Conservation (phyloP, 2,329 filamentous ascomycete genomes). For the Hortaea werneckii region DNA sequence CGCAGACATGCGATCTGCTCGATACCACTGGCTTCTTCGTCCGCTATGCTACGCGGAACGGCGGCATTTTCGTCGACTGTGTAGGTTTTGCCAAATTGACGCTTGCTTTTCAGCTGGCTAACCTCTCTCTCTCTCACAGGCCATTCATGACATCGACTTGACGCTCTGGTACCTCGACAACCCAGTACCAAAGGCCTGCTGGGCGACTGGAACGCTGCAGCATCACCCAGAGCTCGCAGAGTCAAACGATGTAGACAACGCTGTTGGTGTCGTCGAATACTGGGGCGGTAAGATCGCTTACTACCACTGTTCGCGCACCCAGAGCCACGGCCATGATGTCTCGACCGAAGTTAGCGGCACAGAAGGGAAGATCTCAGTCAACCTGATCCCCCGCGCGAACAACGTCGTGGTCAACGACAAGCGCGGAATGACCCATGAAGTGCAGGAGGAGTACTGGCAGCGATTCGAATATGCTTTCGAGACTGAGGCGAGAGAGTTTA, state of each 20-base stretch:
- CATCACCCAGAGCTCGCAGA: slow-evolving; percentile 30
- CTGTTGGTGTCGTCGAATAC: slow-evolving; percentile 36
- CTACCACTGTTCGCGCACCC: slow-evolving; percentile 35
- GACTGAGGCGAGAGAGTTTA: slow-evolving; percentile 32
- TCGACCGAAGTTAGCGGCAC: slow-evolving; percentile 35
- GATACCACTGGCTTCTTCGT: slow-evolving; percentile 34
- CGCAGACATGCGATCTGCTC: slow-evolving; percentile 33
- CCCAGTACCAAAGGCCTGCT: slow-evolving; percentile 25
- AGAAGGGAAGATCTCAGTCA: slow-evolving; percentile 28
- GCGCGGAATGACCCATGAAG: slow-evolving; percentile 28
- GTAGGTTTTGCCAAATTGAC: not conserved
- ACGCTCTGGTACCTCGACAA: slow-evolving; percentile 33
- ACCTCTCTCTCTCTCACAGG: not conserved
- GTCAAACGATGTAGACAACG: slow-evolving; percentile 35
- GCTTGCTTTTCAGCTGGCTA: not conserved
- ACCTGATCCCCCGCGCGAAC: slow-evolving; percentile 21
- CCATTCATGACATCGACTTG: slow-evolving; percentile 38
- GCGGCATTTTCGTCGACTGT: slow-evolving; percentile 37
- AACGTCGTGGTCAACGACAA: slow-evolving; percentile 26
- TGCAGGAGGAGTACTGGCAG: slow-evolving; percentile 30
- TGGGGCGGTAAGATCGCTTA: slow-evolving; percentile 35
- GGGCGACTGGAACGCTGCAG: slow-evolving; percentile 15
- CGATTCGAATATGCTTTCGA: slow-evolving; percentile 33
- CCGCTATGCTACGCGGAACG: slow-evolving; percentile 29
- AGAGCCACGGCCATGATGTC: slow-evolving; percentile 34